Percentiles rank a stretch among this genome's conserved stretches.
phyloP scores from a whole-genome alignment of 116 monocot species.

The Posidonia oceanica region DNA sequence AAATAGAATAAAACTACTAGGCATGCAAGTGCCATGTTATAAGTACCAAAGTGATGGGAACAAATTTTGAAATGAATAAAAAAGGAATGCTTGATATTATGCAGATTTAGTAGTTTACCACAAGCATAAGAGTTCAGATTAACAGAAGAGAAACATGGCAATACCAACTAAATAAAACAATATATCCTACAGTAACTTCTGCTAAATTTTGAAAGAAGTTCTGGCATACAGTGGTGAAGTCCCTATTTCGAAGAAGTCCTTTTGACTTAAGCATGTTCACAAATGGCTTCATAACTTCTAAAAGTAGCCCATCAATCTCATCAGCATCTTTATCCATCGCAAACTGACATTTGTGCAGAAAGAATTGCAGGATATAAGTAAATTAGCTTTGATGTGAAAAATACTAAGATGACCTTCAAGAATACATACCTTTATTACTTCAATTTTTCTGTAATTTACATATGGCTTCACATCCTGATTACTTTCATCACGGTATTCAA shows the following conservation, averaged over 20 bases:
- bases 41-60: too few species aligned
- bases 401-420: slow-evolving; percentile 1
- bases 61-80: too few species aligned
- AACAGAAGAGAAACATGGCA: too few species aligned
- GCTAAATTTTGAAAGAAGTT: neutral
- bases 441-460: slow-evolving; percentile 64
- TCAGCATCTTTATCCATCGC: slow-evolving; percentile 54
- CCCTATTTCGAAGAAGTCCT: slow-evolving; percentile 52
- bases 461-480: slow-evolving; percentile 77
- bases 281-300: slow-evolving; percentile 65
- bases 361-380: neutral
- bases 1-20: neutral
- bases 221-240: slow-evolving; percentile 47
- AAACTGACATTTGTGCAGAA: slow-evolving; percentile 40
- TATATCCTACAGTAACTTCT: too few species aligned
- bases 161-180: too few species aligned
- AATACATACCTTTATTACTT: slow-evolving; percentile 59
- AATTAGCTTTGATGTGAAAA: neutral
- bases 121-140: too few species aligned
- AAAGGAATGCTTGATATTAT: too few species aligned
- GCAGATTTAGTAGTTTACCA: too few species aligned
- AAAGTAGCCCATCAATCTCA: slow-evolving; percentile 42
- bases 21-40: too few species aligned
- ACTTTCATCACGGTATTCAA: slow-evolving; percentile 86
- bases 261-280: slow-evolving; percentile 28